These are phyloP conservation scores for Candida dubliniensis DNA, from an alignment of 1,139 yeast species.

Conservation along the genomic window DNA sequence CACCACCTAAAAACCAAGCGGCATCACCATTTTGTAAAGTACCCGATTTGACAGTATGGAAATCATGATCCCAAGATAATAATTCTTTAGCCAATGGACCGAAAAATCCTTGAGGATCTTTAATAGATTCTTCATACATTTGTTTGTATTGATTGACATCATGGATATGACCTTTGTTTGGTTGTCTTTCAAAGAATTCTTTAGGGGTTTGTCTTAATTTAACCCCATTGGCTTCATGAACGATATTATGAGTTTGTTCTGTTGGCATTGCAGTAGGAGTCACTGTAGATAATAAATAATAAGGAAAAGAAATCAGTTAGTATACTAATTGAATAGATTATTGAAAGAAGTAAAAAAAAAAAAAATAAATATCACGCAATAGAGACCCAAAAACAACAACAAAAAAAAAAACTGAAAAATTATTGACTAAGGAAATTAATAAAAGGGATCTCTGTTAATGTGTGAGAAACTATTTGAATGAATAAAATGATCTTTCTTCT, in stretches of 20 bases:
- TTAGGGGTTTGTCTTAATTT: constrained; percentile 66
- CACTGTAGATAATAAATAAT: constrained; percentile 2
- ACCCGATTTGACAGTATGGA: constrained; percentile 71
- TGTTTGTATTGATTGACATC: constrained; percentile 68
- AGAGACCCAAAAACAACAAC: no score
- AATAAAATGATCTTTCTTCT: no score
- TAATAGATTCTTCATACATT: constrained; percentile 74
- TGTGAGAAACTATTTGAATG: background rate
- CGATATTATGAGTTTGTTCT: constrained; percentile 44
- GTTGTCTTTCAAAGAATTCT: constrained; percentile 74
- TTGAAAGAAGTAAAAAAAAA: no score
- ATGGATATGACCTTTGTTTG: constrained; percentile 50
- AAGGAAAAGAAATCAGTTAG: background rate
- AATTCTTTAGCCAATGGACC: constrained; percentile 79
- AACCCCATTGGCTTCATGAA: constrained; percentile 80
- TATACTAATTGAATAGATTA: background rate
- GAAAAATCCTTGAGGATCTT: constrained; percentile 81
- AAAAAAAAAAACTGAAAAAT: no score
- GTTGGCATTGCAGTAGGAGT: constrained; percentile 18
- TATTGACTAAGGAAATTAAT: no score
- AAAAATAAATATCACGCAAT: background rate
- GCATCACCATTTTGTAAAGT: constrained; percentile 75
- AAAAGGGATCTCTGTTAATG: background rate
- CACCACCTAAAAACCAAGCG: constrained; percentile 93
- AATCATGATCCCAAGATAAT: constrained; percentile 83